Percentiles rank a stretch among this genome's conserved stretches.
Evolutionary conservation across 2,329 filamentous ascomycete genomes (phyloP).

Genomic region (Pestalotiopsis sp.): DNA sequence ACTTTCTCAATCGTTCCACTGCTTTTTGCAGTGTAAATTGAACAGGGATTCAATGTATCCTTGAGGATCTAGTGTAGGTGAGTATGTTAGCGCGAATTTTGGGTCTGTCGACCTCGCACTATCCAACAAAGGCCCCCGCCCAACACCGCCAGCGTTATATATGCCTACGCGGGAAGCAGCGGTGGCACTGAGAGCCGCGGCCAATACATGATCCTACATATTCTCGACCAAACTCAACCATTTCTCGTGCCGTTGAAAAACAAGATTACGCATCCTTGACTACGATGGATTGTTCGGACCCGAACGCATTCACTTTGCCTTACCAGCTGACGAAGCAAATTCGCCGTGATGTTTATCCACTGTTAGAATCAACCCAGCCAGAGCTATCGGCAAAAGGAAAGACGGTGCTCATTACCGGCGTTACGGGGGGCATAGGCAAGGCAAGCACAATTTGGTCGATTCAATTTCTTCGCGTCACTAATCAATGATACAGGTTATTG

Average conservation of each 20-base stretch:
- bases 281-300: slow-evolving; percentile 23
- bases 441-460: slow-evolving; percentile 16
- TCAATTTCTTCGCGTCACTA: slow-evolving; percentile 13
- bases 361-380: slow-evolving; percentile 20
- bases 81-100: too few relatives aligned
- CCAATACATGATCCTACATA: not conserved
- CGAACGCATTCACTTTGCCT: slow-evolving; percentile 20
- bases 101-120: not conserved
- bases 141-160: not conserved
- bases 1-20: not conserved
- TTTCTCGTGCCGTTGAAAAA: not conserved
- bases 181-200: not conserved
- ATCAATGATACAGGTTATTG: slow-evolving; percentile 20
- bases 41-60: too few relatives aligned
- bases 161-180: not conserved
- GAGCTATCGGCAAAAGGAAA: slow-evolving; percentile 24
- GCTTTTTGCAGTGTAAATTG: too few relatives aligned
- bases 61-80: too few relatives aligned
- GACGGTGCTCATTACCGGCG: slow-evolving; percentile 24
- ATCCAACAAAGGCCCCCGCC: not conserved
- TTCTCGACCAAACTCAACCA: not conserved
- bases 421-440: slow-evolving; percentile 24
- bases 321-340: slow-evolving; percentile 22
- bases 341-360: slow-evolving; percentile 22
- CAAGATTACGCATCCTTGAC: not conserved